Conservation (phyloP, 768 basidiomycete species). For the Piloderma croceum region DNA sequence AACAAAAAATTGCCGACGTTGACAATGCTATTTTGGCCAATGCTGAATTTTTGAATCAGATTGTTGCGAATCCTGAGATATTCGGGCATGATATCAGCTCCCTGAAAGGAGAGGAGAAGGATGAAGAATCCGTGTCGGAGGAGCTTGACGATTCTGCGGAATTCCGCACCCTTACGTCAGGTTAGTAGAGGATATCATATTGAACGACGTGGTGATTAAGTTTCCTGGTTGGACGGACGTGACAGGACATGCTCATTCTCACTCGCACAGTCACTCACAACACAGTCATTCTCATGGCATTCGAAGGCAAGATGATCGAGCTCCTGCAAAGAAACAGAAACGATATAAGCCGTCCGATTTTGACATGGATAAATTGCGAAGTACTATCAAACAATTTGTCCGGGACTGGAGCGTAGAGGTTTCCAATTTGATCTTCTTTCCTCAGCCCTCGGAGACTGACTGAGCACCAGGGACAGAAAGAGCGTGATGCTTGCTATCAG, state of each 20-base stretch:
- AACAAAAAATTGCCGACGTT: slow-evolving; percentile 69
- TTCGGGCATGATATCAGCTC: slow-evolving; percentile 52
- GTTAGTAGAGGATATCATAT: no score
- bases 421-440: slow-evolving; percentile 1
- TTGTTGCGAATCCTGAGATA: slow-evolving; percentile 77
- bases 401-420: slow-evolving; percentile 91
- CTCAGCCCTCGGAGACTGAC: neutral
- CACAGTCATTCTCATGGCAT: slow-evolving; percentile 21
- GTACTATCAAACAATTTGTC: slow-evolving; percentile 89
- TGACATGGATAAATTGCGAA: slow-evolving; percentile 87
- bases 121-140: slow-evolving; percentile 18
- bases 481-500: slow-evolving; percentile 74
- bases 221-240: slow-evolving; percentile 12
- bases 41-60: slow-evolving; percentile 66
- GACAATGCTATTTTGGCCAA: slow-evolving; percentile 80
- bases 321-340: slow-evolving; percentile 14
- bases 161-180: no score
- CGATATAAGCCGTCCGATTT: slow-evolving; percentile 55
- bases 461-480: slow-evolving; percentile 55
- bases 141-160: no score
- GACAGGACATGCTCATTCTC: slow-evolving; percentile 19
- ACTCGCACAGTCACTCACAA: slow-evolving; percentile 32
- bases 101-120: slow-evolving; percentile 20
- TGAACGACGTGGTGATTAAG: no score
- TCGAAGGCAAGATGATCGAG: slow-evolving; percentile 8